Base-by-base conservation (phyloP, 805 yeast species). In the Hanseniaspora vineae region DNA sequence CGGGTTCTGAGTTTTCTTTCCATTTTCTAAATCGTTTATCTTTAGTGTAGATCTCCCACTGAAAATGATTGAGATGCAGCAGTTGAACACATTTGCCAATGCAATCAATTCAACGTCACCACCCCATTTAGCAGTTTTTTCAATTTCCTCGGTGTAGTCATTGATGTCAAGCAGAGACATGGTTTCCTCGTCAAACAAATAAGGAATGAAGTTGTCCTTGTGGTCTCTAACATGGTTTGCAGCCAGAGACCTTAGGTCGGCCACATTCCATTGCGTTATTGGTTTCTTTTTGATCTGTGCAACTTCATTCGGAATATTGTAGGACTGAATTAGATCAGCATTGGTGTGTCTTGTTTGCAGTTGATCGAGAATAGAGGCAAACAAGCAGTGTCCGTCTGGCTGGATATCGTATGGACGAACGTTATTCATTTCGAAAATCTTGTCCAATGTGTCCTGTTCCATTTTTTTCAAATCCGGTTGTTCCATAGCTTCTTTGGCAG, bases 341-440 rank as follows among this genome's bases (percentile, higher is more conserved):
- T 64, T 52, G 2, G 58, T 65, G 31, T 76, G 85, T 19, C 95
- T 74, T 3, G 57, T 49, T 44, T 59, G 54, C 51, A 90, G 65
- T 58, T 90, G 97, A 60, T 90, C 96, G 19, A 80, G 70, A 17
- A 90, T 73, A 0, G 96, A 81, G 3, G 90, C 84, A 68, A 87
- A 92, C 32, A 90, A 66, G 70, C 98, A 92, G 62, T 90, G 90
- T 0, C 97, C 98, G 62, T 90, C 97, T 0, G 97, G 95, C 50
- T 73, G 69, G 44, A 88, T 84, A 54, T 88, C 95, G 51, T 71
- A 65, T 53, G 81, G 79, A 18, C 52, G 58, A n/a, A 86, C 66
- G 4, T 71, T 66, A 32, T 72, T 67, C 23, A 72, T 48, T 1
- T 58, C 54, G 51, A 92, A 76, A 29, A 81, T 58, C 35, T 68